Base-by-base conservation (phyloP, 352 stramenopile genomes). In the Globisporangium viniferum region DNA sequence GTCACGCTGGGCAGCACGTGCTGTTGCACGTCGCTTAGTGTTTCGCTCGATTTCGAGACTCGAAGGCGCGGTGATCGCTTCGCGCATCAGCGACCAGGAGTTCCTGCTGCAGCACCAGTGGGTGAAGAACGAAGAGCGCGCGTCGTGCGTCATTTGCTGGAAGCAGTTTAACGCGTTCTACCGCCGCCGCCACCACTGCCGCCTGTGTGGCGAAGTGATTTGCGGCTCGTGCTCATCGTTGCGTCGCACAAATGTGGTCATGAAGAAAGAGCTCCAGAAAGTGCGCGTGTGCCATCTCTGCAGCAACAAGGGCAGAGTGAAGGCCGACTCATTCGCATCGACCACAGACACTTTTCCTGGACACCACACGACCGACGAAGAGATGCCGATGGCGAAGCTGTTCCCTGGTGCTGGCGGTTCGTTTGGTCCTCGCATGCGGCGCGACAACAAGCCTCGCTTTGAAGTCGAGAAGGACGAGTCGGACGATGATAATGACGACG, bases 281-380 rank as follows among this genome's bases (percentile, higher is more conserved):
- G 83, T 87, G 10, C 82, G 82, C 14, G 77, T 91, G n/a, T 92
- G 84, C 71, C 81, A 90, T 39, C 67, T 86, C 5, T 92, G 84
- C 66, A 84, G 80, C 63, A 87, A 88, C 64, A 78, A 84, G 18
- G 71, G 75, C 31, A 74, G 79, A 22, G 61, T 73, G 12, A 77
- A 77, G 46, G 73, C 69, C 20, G 71, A 71, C 22, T 76, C 79
- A 18, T 75, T 73, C 18, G 68, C 62, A 0, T 77, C 72, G 22
- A 77, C 72, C 22, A 74, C 54, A 53, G 76, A 77, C 24, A 75
- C 67, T 56, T 66, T 64, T 29, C 72, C 73, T 5, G 59, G 69
- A n/a, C 46, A 72, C 8, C 71, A 74, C 59, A 73, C 46, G 6
- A 65, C 63, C 0, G 68, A 69, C 29, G 70, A 73, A 59, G 73